Evolutionary conservation across 2,329 filamentous ascomycete species (phyloP).

Genomic region (Alternaria sp.): DNA sequence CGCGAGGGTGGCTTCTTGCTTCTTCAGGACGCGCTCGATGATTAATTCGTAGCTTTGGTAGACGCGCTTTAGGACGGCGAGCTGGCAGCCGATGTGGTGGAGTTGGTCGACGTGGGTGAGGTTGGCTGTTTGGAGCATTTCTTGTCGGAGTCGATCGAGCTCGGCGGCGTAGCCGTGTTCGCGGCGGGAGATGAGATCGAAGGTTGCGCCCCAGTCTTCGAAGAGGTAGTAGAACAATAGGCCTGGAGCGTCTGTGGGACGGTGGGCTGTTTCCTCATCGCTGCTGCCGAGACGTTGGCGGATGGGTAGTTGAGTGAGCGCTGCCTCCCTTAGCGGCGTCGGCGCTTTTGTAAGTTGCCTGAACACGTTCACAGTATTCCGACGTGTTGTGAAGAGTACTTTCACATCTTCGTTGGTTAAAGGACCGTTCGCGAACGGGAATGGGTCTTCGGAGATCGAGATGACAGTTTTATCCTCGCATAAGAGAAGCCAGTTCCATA

Average conservation of each 20-base stretch:
- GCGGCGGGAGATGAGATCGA: constrained; percentile 60
- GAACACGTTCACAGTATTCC: constrained; percentile 68
- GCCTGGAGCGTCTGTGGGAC: constrained; percentile 62
- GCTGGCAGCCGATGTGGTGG: constrained; percentile 66
- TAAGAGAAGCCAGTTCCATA: constrained; percentile 76
- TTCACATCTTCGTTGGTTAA: constrained; percentile 52
- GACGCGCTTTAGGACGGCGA: constrained; percentile 66
- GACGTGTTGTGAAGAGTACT: constrained; percentile 59
- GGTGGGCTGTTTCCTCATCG: constrained; percentile 55
- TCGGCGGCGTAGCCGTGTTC: constrained; percentile 56
- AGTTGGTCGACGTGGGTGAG: constrained; percentile 59
- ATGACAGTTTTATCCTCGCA: constrained; percentile 75
- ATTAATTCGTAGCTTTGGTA: constrained; percentile 67
- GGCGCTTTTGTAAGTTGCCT: constrained; percentile 64
- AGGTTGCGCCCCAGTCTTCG: constrained; percentile 69
- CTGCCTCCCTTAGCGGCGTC: constrained; percentile 48
- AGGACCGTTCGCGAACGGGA: constrained; percentile 48
- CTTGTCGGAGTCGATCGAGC: constrained; percentile 58
- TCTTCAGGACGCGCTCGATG: constrained; percentile 63
- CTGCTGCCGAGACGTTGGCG: constrained; percentile 53
- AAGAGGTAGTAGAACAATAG: constrained; percentile 71
- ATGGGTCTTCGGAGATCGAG: constrained; percentile 69
- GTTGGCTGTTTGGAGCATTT: constrained; percentile 61
- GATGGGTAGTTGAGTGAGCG: constrained; percentile 54
- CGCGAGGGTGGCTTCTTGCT: constrained; percentile 52